Base-by-base conservation (phyloP, 805 yeast genomes). In the Saccharomycopsis capsularis region DNA sequence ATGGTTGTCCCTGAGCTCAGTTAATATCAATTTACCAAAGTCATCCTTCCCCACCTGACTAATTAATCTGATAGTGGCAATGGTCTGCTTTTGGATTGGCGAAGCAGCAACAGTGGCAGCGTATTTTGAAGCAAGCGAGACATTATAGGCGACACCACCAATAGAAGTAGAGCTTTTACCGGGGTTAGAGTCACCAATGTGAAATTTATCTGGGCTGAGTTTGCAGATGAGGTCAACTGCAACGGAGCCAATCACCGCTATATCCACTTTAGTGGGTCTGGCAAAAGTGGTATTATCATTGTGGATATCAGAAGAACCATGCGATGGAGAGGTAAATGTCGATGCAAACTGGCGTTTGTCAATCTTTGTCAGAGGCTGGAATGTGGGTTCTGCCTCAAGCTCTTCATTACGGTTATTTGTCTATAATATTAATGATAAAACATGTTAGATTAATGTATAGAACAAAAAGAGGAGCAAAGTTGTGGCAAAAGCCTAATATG, bases 61-160 rank as follows among this genome's bases (percentile, higher is more conserved):
- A 0, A 87, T 63, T 29, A 86, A 69, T 21, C 74, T 65, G 0
- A 60, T 57, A 2, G 55, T 56, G 44, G 53, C 60, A 2, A 46
- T 29, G n/a, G 21, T 3, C 15, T 24, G 29, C 22, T 40, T 36
- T 5, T 18, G 48, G 48, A 38, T 55, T 5, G 22, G 15, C 1
- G 3, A n/a, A 13, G 41, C 18, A 2, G 57, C 52, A 51, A 69
- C 73, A n/a, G 15, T 2, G 2, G 57, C 54, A 51, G 69, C 74
- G 18, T 42, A 43, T 11, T 63, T 58, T 2, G 83, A 69, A 0
- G 93, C 91, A n/a, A 75, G 58, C 0, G 86, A 80, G 15, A 88
- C 80, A 57, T 89, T 88, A 61, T 75, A 81, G 0, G 88, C 96
- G 2, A 88, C 95, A 1, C 96, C 96, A 1, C 96, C 96, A 6